Evolutionary conservation across 345 rosid genomes (phyloP).

Genomic region (Syzygium jambos): DNA sequence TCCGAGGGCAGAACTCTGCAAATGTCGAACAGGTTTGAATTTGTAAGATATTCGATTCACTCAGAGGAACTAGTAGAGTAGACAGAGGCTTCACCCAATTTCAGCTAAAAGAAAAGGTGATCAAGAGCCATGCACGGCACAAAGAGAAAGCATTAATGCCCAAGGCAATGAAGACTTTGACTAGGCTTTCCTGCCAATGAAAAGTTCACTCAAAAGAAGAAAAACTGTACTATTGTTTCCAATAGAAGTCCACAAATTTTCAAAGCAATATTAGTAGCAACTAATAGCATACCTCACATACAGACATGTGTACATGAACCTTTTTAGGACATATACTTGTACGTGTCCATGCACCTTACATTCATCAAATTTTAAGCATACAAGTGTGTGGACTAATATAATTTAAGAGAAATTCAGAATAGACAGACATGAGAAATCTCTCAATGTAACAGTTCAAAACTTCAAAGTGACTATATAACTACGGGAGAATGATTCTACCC

Average conservation of each 20-base stretch:
- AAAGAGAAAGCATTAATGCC: not conserved
- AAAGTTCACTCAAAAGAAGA: not conserved
- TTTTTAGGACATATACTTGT: not conserved
- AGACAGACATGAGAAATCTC: not conserved
- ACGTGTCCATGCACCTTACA: not conserved
- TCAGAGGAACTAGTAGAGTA: not conserved
- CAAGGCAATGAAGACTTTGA: not conserved
- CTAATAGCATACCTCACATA: not conserved
- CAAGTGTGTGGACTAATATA: not conserved
- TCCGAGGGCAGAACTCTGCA: slow-evolving; percentile 95
- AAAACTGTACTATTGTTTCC: not conserved
- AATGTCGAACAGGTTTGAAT: not conserved
- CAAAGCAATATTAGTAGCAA: not conserved
- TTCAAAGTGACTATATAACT: not conserved
- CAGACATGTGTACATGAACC: not conserved
- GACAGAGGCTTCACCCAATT: not conserved
- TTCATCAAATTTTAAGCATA: not conserved
- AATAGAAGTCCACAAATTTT: not conserved
- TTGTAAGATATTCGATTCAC: not conserved
- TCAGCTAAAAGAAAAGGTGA: not conserved
- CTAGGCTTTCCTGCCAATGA: not conserved
- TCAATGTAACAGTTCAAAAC: not conserved
- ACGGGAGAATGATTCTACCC: not conserved
- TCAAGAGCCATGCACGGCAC: not conserved
- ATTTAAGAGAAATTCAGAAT: not conserved